These are phyloP conservation scores for Plasmodium coatneyi DNA, from an alignment of 169 alveolate species.

Conservation along the genomic window DNA sequence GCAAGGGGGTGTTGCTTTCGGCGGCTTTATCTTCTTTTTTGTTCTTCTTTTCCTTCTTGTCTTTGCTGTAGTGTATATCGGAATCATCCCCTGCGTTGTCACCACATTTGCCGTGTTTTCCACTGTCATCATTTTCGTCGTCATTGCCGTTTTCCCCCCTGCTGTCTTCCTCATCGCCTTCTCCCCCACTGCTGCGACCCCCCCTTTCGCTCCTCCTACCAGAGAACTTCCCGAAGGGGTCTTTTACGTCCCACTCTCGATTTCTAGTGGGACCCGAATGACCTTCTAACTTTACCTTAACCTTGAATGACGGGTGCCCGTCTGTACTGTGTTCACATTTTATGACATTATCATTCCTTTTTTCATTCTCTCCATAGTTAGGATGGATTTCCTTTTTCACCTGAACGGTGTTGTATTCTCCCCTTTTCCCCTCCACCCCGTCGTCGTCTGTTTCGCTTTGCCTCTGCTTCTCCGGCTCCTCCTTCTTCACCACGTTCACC, in stretches of 20 bases:
- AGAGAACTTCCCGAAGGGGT: background rate
- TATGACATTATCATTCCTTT: background rate
- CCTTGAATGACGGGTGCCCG: background rate
- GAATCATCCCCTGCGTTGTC: background rate
- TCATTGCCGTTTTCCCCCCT: background rate
- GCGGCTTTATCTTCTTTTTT: background rate
- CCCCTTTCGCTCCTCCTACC: background rate
- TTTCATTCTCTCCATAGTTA: constrained; percentile 3
- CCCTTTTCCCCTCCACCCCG: background rate
- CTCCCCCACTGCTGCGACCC: background rate
- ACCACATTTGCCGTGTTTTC: background rate
- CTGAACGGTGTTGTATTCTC: background rate
- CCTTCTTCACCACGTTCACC: constrained; percentile 32
- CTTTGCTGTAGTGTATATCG: background rate
- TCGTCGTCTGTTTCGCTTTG: background rate
- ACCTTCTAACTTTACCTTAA: constrained; percentile 19
- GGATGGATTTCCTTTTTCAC: constrained; percentile 22
- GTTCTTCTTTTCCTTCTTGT: background rate
- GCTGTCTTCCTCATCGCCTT: constrained; percentile 8
- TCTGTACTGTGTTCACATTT: background rate
- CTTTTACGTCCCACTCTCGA: background rate
- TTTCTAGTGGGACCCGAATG: background rate
- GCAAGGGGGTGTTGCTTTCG: constrained; percentile 42
- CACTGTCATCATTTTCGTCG: background rate
- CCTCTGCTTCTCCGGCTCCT: background rate